Conservation (phyloP, 805 yeast genomes). For the Lipomyces oligophaga region DNA sequence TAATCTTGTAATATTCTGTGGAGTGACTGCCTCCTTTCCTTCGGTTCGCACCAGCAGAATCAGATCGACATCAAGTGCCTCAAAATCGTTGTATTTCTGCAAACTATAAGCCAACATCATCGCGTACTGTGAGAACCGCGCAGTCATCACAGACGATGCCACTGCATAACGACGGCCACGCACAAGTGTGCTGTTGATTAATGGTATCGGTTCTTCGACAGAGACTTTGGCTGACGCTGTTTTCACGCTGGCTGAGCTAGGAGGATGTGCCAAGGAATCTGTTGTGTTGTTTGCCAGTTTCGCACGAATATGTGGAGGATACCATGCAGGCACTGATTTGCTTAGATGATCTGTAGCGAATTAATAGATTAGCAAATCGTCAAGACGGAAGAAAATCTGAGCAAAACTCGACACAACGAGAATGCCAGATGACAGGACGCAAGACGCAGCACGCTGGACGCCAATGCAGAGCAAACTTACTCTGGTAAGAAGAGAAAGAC, state of each 20-base stretch:
- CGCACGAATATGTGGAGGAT: background rate
- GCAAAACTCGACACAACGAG: too few relatives aligned
- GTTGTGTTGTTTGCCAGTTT: background rate
- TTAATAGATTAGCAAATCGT: too few relatives aligned
- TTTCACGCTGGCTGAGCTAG: too few relatives aligned
- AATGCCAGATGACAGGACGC: too few relatives aligned
- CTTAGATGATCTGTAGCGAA: too few relatives aligned
- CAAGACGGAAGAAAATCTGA: too few relatives aligned
- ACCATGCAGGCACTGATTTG: background rate
- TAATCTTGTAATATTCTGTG: conserved; percentile 29
- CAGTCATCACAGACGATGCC: conserved; percentile 31
- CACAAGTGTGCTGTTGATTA: background rate
- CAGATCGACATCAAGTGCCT: conserved; percentile 31
- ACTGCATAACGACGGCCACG: conserved; percentile 29
- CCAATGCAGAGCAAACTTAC: too few relatives aligned
- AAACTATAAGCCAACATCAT: conserved; percentile 32
- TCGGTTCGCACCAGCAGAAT: conserved; percentile 31
- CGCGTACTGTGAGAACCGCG: conserved; percentile 30
- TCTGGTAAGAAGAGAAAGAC: too few relatives aligned
- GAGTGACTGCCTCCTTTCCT: conserved; percentile 32
- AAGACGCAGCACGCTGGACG: too few relatives aligned
- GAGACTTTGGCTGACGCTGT: too few relatives aligned
- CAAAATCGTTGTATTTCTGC: conserved; percentile 31
- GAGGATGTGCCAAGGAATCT: background rate
- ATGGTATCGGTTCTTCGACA: background rate